Percentiles rank a stretch among this genome's conserved stretches.
phyloP scores from a whole-genome alignment of 2,329 filamentous ascomycete genomes.

The Colletotrichum tabaci region DNA sequence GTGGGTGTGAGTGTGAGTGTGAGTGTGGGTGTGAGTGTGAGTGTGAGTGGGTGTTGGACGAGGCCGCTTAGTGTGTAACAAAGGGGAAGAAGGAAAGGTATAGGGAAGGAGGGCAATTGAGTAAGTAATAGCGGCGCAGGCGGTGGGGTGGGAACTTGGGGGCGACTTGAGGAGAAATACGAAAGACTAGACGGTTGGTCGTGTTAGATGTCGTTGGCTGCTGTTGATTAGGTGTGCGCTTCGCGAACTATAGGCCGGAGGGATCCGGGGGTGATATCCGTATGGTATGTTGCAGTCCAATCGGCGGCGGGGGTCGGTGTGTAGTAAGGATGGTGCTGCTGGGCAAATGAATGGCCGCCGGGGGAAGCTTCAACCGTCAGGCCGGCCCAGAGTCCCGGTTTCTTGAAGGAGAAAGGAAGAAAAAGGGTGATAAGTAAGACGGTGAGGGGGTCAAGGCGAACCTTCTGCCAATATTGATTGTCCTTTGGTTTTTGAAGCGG shows the following conservation, averaged over 20 bases:
- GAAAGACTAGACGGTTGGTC: neutral
- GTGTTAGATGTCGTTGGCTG: neutral
- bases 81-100: neutral
- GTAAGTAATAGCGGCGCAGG: neutral
- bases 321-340: neutral
- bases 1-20: slow-evolving; percentile 10
- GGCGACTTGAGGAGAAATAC: neutral
- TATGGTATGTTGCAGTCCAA: neutral
- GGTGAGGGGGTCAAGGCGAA: too few species aligned
- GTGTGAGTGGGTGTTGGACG: neutral
- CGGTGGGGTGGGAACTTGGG: neutral
- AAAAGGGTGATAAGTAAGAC: too few species aligned
- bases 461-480: too few species aligned
- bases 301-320: neutral
- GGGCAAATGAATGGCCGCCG: neutral
- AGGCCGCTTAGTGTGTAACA: neutral
- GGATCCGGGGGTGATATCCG: too few species aligned
- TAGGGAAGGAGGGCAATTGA: slow-evolving; percentile 1
- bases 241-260: neutral
- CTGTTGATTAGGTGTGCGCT: too few species aligned
- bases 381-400: neutral
- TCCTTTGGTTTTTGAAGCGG: neutral
- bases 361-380: neutral
- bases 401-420: neutral
- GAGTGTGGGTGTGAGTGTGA: neutral